Evolutionary conservation across 441 rosid genomes (phyloP).

Genomic region (Omphalea diandra): DNA sequence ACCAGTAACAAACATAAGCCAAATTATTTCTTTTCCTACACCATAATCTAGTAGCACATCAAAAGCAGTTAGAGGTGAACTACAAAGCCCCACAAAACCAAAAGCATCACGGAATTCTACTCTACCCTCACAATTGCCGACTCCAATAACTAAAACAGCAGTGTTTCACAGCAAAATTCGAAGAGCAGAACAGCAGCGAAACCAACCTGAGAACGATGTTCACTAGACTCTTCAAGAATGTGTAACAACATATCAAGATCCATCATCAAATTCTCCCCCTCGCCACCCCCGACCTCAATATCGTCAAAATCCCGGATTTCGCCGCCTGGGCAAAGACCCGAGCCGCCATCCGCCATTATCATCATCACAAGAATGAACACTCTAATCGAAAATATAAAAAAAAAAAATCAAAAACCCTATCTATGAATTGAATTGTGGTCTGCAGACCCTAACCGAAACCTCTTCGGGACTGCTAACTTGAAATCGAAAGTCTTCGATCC

Average conservation of each 20-base stretch:
- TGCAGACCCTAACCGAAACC: slow-evolving; percentile 25
- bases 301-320: slow-evolving; percentile 22
- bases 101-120: neutral
- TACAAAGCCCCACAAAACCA: neutral
- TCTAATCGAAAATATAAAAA: neutral
- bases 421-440: slow-evolving; percentile 9
- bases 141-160: neutral
- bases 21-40: neutral
- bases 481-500: slow-evolving; percentile 9
- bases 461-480: slow-evolving; percentile 14
- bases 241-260: slow-evolving; percentile 41
- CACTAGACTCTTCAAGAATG: slow-evolving; percentile 46
- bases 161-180: neutral
- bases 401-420: slow-evolving; percentile 16
- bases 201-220: slow-evolving; percentile 51
- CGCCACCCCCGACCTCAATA: slow-evolving; percentile 32
- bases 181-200: neutral
- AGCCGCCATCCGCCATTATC: slow-evolving; percentile 41
- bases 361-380: slow-evolving; percentile 20
- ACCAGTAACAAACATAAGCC: neutral
- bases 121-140: neutral
- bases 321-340: slow-evolving; percentile 23
- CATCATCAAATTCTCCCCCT: slow-evolving; percentile 43
- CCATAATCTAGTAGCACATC: neutral
- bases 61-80: neutral